phyloP scores from a whole-genome alignment of 257 asterid genomes.

The Solanum phureja region DNA sequence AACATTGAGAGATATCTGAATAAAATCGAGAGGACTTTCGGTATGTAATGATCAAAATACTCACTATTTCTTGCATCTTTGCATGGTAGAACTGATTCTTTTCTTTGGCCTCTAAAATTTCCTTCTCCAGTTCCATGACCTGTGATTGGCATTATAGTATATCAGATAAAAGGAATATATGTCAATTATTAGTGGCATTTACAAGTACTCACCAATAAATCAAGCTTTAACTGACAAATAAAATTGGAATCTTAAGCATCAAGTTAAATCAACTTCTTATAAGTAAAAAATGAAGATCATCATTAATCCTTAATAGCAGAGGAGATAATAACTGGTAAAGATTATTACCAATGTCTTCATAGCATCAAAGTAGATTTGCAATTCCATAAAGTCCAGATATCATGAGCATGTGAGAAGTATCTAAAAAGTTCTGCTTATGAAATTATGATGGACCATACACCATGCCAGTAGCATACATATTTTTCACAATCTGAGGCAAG shows the following conservation, averaged over 20 bases:
- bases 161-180: background rate
- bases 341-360: background rate
- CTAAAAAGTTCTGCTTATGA: background rate
- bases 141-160: conserved; percentile 21
- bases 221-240: background rate
- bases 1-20: background rate
- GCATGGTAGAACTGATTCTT: conserved; percentile 78
- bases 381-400: background rate
- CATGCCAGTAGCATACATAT: background rate
- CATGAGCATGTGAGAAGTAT: background rate
- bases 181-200: background rate
- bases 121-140: conserved; percentile 97
- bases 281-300: background rate
- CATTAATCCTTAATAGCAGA: background rate
- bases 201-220: background rate
- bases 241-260: background rate
- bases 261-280: background rate
- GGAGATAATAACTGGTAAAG: background rate
- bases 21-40: background rate
- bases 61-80: conserved; percentile 98
- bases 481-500: background rate
- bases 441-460: background rate
- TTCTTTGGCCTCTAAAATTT: conserved; percentile 74
- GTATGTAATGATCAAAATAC: conserved; percentile 14
- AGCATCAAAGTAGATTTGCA: background rate